Percentiles rank a stretch among this genome's conserved stretches.
Conservation (phyloP, 768 basidiomycete genomes). For the Podaxis pistillaris region DNA sequence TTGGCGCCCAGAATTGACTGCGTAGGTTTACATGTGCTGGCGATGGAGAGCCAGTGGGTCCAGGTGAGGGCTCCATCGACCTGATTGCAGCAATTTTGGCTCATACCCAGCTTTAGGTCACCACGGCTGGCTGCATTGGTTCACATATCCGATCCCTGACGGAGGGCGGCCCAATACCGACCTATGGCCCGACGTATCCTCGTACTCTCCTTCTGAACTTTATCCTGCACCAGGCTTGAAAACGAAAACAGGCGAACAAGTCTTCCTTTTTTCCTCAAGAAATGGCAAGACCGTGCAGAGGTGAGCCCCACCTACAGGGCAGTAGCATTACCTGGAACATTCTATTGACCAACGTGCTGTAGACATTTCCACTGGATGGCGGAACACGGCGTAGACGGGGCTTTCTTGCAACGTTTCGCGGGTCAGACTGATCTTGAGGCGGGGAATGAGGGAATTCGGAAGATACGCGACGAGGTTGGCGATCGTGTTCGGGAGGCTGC, state of each 20-base stretch:
- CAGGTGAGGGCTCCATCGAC: slow-evolving; percentile 35
- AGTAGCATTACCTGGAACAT: background rate
- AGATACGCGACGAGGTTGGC: slow-evolving; percentile 72
- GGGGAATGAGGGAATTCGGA: slow-evolving; percentile 53
- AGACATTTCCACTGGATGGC: slow-evolving; percentile 88
- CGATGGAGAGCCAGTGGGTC: slow-evolving; percentile 65
- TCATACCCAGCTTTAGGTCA: slow-evolving; percentile 41
- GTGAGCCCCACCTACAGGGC: slow-evolving; percentile 22
- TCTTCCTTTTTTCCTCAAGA: slow-evolving; percentile 76
- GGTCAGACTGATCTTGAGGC: slow-evolving; percentile 61
- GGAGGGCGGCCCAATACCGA: slow-evolving; percentile 76
- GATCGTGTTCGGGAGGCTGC: slow-evolving; percentile 73
- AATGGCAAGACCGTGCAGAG: slow-evolving; percentile 70
- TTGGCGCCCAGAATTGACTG: background rate
- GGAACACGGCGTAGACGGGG: slow-evolving; percentile 74
- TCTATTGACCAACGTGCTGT: background rate
- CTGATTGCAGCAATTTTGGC: background rate
- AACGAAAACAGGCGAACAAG: slow-evolving; percentile 52
- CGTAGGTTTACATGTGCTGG: slow-evolving; percentile 70
- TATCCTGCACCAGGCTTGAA: slow-evolving; percentile 68
- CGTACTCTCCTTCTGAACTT: slow-evolving; percentile 68
- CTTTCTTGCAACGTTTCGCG: slow-evolving; percentile 77
- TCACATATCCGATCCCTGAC: slow-evolving; percentile 60
- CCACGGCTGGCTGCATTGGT: slow-evolving; percentile 89
- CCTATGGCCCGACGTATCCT: slow-evolving; percentile 77